Evolutionary conservation across 176 grass and related monocot species (phyloP), one percentile per base, ranked within the genome.

Genomic region (Musa itinerans): DNA sequence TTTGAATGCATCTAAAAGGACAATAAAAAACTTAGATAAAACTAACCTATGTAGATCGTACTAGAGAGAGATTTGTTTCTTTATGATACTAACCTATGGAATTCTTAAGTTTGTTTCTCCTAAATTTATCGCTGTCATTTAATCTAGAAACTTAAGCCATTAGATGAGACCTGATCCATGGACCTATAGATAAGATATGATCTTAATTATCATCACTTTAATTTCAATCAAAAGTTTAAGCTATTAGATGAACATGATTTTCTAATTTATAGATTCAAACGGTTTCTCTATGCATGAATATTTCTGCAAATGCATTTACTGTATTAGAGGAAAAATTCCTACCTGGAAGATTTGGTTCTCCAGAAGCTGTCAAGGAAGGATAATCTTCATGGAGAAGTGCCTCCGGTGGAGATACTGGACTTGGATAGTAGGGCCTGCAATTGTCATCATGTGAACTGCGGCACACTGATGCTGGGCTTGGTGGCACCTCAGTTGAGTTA

Each of bases 401-500:
- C 24, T 24, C 24, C 24, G 1, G 24, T 24, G 24, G 24, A 24
- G 24, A 99, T 1, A 99, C 88, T 54, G 96, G 91, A 57, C 91
- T 99, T 16, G 96, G 88, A 80, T 99, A 92, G 6, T 86, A 89
- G 58, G 87, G 91, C 53, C 89, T 59, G 75, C 19, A 92, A 74
- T 84, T 95, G 52, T 99, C 96, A 67, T 94, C 88, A 10, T 85
- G 54, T 9, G 91, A 86, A 71, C 86, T 99, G 80, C 85, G 94
- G 82, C 88, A 95, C 80, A 89, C 77, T 5, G 96, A 99, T 71
- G 81, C 96, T 50, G 96, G 96, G 72, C 96, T 99, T 6, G 96
- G 96, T 0, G 96, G 96, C 54, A 99, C 91, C 86, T 99, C 96
- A 0, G 96, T 99, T 57, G 89, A 94, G 85, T 99, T 99, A 80